A percentile compares a stretch with the other conserved stretches of the same genome.
Conservation (phyloP, 202 grass and related monocot genomes). For the Saccharum hybrid region DNA sequence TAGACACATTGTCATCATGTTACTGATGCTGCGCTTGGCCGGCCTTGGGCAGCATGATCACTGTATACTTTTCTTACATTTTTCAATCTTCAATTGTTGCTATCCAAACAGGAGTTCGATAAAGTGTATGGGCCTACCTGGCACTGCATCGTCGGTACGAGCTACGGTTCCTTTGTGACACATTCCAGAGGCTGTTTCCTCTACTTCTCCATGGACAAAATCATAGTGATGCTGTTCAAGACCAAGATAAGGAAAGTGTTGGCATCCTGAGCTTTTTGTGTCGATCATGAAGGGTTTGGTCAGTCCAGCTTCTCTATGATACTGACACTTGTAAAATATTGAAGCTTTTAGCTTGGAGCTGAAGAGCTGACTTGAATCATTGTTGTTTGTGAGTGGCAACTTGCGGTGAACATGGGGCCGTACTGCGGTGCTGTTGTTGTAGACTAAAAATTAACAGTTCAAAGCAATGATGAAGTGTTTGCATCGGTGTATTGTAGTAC, state of each 20-base stretch:
- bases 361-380: conserved; percentile 36
- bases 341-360: conserved; percentile 8
- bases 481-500: too few species aligned
- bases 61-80: neutral
- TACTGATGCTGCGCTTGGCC: neutral
- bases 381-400: conserved; percentile 33
- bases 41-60: neutral
- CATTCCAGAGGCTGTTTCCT: conserved; percentile 76
- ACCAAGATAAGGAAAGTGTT: conserved; percentile 69
- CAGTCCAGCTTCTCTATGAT: conserved; percentile 30
- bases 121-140: conserved; percentile 65
- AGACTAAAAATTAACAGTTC: conserved; percentile 23
- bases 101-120: conserved; percentile 74
- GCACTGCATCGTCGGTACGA: conserved; percentile 86
- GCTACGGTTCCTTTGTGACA: conserved; percentile 83
- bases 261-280: conserved; percentile 43
- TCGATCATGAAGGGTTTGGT: conserved; percentile 21
- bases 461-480: conserved; percentile 31
- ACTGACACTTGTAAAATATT: conserved; percentile 19
- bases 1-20: neutral
- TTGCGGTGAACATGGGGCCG: conserved; percentile 37
- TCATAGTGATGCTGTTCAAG: conserved; percentile 84
- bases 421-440: conserved; percentile 6
- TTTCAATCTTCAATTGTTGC: conserved; percentile 10
- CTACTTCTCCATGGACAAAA: conserved; percentile 89